A percentile compares a stretch with the other conserved stretches of the same genome.
Evolutionary conservation across 2,329 filamentous ascomycete species (phyloP).

Genomic region (Grosmannia clavigera): DNA sequence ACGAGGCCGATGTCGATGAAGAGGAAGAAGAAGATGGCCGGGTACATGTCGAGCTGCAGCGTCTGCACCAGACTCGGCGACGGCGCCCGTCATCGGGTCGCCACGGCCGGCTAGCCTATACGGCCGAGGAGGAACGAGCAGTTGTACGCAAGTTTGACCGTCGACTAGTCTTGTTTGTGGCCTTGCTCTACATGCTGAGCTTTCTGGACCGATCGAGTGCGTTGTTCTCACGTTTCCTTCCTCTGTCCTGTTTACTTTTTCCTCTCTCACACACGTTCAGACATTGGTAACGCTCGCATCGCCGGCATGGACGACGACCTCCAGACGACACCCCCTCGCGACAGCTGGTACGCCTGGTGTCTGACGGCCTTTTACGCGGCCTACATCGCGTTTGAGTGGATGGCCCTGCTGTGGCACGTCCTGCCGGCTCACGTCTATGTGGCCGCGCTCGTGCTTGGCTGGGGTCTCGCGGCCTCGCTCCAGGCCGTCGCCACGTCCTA

Average conservation of each 20-base stretch:
- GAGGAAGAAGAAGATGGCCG: background rate
- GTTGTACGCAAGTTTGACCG: constrained; percentile 68
- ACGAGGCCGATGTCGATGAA: background rate
- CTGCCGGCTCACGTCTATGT: constrained; percentile 50
- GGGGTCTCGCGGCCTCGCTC: constrained; percentile 68
- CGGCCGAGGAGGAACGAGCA: constrained; percentile 56
- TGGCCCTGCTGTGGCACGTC: constrained; percentile 48
- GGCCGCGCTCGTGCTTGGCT: constrained; percentile 53
- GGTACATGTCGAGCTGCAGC: background rate
- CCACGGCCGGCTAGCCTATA: constrained; percentile 24
- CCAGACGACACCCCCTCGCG: constrained; percentile 31
- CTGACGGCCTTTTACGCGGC: constrained; percentile 49
- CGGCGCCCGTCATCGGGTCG: background rate
- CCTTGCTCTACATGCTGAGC: constrained; percentile 69
- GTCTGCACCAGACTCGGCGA: background rate
- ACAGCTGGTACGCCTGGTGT: constrained; percentile 46
- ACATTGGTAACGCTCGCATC: constrained; percentile 51
- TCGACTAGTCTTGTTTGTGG: constrained; percentile 67
- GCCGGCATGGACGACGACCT: constrained; percentile 52
- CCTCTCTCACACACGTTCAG: constrained; percentile 18
- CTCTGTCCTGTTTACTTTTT: background rate
- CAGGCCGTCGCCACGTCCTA: constrained; percentile 57
- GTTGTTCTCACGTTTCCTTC: background rate
- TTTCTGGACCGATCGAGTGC: constrained; percentile 79
- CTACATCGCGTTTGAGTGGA: constrained; percentile 54